phyloP scores from a whole-genome alignment of 1,284 basidiomycete genomes.

The Caloboletus inedulis region DNA sequence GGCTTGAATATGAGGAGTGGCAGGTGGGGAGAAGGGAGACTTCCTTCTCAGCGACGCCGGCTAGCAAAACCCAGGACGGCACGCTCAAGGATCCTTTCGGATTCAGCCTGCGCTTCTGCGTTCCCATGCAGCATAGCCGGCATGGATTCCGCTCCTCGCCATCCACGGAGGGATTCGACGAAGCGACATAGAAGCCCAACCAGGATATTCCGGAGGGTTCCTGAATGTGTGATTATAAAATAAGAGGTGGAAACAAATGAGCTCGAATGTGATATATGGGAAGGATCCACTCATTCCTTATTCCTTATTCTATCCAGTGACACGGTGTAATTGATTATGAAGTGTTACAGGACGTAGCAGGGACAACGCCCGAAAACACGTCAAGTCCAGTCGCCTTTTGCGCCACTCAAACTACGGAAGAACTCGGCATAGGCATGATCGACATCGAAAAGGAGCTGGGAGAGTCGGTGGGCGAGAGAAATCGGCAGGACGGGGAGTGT shows the following conservation, averaged over 20 bases:
- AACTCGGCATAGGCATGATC: conserved; percentile 97
- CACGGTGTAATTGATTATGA: background rate
- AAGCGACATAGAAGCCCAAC: too few relatives aligned
- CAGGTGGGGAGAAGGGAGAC: too few relatives aligned
- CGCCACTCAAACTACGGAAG: conserved; percentile 76
- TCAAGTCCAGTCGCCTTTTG: conserved; percentile 31
- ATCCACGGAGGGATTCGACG: too few relatives aligned
- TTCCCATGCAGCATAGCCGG: conserved; percentile 26
- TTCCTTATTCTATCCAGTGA: background rate
- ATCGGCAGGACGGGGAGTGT: background rate
- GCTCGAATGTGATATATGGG: background rate
- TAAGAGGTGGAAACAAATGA: background rate
- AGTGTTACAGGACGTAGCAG: background rate
- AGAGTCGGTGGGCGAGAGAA: background rate
- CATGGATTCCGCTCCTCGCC: too few relatives aligned
- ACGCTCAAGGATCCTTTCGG: too few relatives aligned
- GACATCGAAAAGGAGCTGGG: conserved; percentile 90
- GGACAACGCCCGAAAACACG: background rate
- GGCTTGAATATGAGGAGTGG: too few relatives aligned
- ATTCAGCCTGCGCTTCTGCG: too few relatives aligned
- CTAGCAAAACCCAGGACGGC: too few relatives aligned
- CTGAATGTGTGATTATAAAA: background rate
- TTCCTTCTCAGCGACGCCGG: too few relatives aligned
- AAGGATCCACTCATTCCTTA: background rate
- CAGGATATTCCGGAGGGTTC: background rate